Base-by-base conservation (phyloP, 345 rosid species). In the Noccaea caerulescens region DNA sequence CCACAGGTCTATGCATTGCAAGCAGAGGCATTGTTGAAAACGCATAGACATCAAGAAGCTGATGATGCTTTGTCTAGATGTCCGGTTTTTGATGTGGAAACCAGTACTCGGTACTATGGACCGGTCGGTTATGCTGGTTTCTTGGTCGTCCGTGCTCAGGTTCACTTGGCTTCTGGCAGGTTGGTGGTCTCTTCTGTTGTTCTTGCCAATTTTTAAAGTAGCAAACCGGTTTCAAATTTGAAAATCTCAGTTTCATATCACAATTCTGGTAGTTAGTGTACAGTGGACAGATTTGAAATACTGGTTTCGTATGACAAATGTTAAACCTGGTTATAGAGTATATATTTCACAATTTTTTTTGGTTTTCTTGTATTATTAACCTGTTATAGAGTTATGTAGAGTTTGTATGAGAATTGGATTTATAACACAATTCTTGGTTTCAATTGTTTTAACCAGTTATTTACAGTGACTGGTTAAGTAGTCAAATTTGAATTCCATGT, bases 161-260 rank as follows among this genome's bases (percentile, higher is more conserved):
- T 94, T 56, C 83, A 91, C 82, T 70, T 91, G 77, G 96, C 90
- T 1, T 66, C 69, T 14, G 99, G 99, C 81, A 93, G 98, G 98
- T 91, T 66, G 38, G 91, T 76, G 18, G 18, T 30, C 63, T 1
- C 42, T 33, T 12, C 30, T 42, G 10, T 46, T 44, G 13, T 47
- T 45, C 39, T 37, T 23, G 44, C 23, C 18, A 16, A n/a, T 3
- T 42, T 32, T 72, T 56, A 18, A 13, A 10, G 65, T 14, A 10
- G n/a, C 36, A n/a, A n/a, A 50, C 43, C 9, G 55, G 25, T 5
- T 9, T 8, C 1, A 30, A 38, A 34, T 60, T 10, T 38, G 25
- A 18, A 1, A 51, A 12, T 43, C 10, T 8, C 43, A 10, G 42
- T 39, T 39, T 34, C 37, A 23, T 20, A 10, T 14, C 61, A 4